Evolutionary conservation across 805 yeast species (phyloP), one percentile per base, ranked within the genome.

Genomic region (Metschnikowia arizonensis): DNA sequence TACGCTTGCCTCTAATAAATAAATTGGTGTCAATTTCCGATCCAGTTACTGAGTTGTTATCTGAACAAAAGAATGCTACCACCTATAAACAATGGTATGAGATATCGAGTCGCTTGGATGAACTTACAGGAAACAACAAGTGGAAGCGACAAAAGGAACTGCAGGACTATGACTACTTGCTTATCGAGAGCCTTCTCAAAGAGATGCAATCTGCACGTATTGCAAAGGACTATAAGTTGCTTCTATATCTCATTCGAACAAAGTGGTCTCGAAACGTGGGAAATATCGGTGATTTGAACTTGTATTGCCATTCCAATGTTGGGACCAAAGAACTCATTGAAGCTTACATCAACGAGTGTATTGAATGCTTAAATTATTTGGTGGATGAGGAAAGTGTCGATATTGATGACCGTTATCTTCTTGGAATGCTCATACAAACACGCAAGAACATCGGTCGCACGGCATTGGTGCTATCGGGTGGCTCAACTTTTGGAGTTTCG

Each of bases 381-480:
- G 66, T 74, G 3, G 59, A 59, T 24, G 71, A 64, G 9, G 58
- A 59, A 5, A 62, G 67, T 11, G 72, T 66, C 11, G 63, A 69
- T 9, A 50, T 87, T 25, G 91, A 85, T 60, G 89, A 83, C 49
- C 63, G 78, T 10, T 82, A 85, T 55, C 71, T 87, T 12, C 67
- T 91, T 45, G 86, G 86, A 1, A 86, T 87, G 77, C 69, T 91
- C 28, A 78, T 85, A 32, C 96, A 91, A 60, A 87, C 97, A 0
- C 74, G 97, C 48, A 86, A 86, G 62, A 88, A 90, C 57, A 87
- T 87, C 42, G 99, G 99, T 0, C 74, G 97, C 45, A 90, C 98
- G 0, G 99, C 98, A 0, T 69, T 93, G 23, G 88, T 95, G n/a
- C 74, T 93, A 44, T 84, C 95, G 39, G 99, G 99, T 1, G 99